Percentiles rank a stretch among this genome's conserved stretches.
Evolutionary conservation across 257 asterid species (phyloP).

Genomic region (Penstemon newberryi): DNA sequence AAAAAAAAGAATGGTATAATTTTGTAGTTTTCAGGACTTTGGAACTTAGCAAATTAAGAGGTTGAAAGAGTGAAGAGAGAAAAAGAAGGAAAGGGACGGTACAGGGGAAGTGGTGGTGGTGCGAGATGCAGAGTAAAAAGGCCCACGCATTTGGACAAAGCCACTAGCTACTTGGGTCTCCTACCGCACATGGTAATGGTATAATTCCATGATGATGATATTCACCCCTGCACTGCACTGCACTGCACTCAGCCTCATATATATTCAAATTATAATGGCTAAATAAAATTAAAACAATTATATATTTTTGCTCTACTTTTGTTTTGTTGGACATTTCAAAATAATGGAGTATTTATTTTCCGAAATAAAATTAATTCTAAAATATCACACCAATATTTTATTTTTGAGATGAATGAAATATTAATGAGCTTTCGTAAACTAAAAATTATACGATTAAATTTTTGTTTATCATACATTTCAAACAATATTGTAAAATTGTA

Average conservation of each 20-base stretch:
- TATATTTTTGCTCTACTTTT: too few relatives aligned
- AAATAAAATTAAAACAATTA: too few relatives aligned
- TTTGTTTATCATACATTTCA: too few relatives aligned
- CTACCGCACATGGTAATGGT: constrained; percentile 66
- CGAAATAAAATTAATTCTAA: too few relatives aligned
- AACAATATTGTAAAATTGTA: too few relatives aligned
- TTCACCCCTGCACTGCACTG: constrained; percentile 30
- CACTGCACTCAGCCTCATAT: constrained; percentile 30
- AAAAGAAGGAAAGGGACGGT: constrained; percentile 25
- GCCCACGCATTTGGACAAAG: constrained; percentile 44
- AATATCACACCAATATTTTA: too few relatives aligned
- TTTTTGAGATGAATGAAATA: too few relatives aligned
- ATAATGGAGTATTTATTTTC: too few relatives aligned
- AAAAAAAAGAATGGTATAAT: neutral
- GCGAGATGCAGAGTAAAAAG: constrained; percentile 32
- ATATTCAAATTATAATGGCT: neutral
- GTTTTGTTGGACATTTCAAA: too few relatives aligned
- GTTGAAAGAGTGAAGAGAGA: neutral
- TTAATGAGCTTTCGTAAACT: too few relatives aligned
- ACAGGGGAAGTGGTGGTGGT: neutral
- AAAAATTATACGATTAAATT: too few relatives aligned
- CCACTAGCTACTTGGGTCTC: constrained; percentile 56
- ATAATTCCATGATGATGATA: neutral
- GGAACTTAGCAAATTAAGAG: constrained; percentile 17
- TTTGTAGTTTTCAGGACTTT: neutral